Evolutionary conservation across 805 yeast species (phyloP).

Genomic region (Wickerhamiella occidentalis): DNA sequence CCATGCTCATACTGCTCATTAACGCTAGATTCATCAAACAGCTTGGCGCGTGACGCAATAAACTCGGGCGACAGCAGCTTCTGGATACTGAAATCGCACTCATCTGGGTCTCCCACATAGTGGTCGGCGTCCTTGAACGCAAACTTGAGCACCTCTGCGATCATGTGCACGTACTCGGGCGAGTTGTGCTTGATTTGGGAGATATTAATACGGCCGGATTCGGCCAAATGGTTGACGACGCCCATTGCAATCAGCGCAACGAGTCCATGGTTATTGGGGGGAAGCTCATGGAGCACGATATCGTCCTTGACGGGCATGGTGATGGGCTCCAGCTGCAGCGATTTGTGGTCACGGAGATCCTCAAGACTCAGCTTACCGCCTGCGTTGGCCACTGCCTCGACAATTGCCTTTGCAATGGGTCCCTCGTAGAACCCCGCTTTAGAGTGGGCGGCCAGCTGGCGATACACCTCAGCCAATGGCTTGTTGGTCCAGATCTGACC

Average conservation of each 20-base stretch:
- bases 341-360: slow-evolving; percentile 46
- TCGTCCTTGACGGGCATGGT: slow-evolving; percentile 35
- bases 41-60: slow-evolving; percentile 38
- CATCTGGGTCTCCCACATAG: slow-evolving; percentile 48
- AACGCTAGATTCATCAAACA: slow-evolving; percentile 33
- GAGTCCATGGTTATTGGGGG: slow-evolving; percentile 75
- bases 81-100: slow-evolving; percentile 29
- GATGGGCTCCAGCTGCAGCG: slow-evolving; percentile 58
- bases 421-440: slow-evolving; percentile 61
- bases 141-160: slow-evolving; percentile 61
- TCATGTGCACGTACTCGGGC: slow-evolving; percentile 51
- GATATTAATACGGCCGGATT: slow-evolving; percentile 33
- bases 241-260: slow-evolving; percentile 66
- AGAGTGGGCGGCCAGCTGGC: slow-evolving; percentile 43
- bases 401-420: slow-evolving; percentile 52
- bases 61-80: slow-evolving; percentile 39
- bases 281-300: slow-evolving; percentile 60
- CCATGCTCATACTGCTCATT: slow-evolving; percentile 37
- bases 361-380: slow-evolving; percentile 46
- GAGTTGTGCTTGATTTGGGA: slow-evolving; percentile 43
- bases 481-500: slow-evolving; percentile 49
- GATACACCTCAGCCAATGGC: slow-evolving; percentile 42
- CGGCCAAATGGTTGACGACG: slow-evolving; percentile 44
- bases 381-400: slow-evolving; percentile 37
- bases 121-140: slow-evolving; percentile 68